Percentiles rank a stretch among this genome's conserved stretches.
Evolutionary conservation across 73 alveolate species (phyloP).

Genomic region (Paramecium pentaurelia): DNA sequence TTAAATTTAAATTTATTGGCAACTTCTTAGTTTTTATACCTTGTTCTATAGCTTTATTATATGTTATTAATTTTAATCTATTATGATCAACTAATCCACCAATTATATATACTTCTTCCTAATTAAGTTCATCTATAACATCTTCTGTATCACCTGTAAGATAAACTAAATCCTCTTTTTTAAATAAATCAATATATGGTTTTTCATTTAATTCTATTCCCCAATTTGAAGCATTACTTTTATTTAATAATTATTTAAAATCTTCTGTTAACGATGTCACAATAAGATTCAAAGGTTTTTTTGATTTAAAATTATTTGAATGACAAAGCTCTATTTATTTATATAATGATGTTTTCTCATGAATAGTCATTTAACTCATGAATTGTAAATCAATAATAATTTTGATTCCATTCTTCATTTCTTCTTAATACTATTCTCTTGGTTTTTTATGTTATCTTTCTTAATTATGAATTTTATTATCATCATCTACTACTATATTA

Average conservation of each 20-base stretch:
- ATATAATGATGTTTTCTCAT: slow-evolving; percentile 9
- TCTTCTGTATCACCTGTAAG: slow-evolving; percentile 95
- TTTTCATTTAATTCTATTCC: slow-evolving; percentile 25
- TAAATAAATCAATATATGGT: slow-evolving; percentile 41
- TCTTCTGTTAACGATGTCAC: slow-evolving; percentile 30
- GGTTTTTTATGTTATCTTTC: background rate
- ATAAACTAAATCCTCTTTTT: slow-evolving; percentile 73
- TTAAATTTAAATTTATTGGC: slow-evolving; percentile 11
- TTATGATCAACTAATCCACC: slow-evolving; percentile 98
- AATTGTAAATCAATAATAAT: slow-evolving; percentile 1
- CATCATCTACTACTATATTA: background rate
- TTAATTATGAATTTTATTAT: background rate
- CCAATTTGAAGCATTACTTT: slow-evolving; percentile 52
- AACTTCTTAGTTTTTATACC: slow-evolving; percentile 86
- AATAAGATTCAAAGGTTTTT: slow-evolving; percentile 30
- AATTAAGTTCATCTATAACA: slow-evolving; percentile 72
- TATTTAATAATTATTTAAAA: background rate
- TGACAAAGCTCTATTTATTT: slow-evolving; percentile 44
- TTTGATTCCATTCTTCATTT: background rate
- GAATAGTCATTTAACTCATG: background rate
- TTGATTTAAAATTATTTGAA: slow-evolving; percentile 40
- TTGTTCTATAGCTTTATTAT: slow-evolving; percentile 84
- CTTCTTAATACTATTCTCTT: background rate
- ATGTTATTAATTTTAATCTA: slow-evolving; percentile 86
- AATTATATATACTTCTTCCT: slow-evolving; percentile 79